Evolutionary conservation across 352 stramenopile species (phyloP).

Genomic region (Saprolegnia parasitica): DNA sequence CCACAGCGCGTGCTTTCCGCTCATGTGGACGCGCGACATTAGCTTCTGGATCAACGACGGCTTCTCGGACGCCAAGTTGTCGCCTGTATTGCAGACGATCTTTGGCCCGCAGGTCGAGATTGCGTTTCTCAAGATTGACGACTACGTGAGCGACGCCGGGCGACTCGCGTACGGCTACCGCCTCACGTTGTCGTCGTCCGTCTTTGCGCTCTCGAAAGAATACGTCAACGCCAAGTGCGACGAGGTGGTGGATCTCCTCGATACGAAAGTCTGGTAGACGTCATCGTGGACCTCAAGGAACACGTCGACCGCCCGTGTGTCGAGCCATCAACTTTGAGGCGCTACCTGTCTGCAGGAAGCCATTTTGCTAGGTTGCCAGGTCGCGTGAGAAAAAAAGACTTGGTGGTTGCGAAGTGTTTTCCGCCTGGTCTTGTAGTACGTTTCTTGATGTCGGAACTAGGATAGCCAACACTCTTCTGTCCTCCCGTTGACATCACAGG

Average conservation of each 20-base stretch:
- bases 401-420: no score
- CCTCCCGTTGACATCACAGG: no score
- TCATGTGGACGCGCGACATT: conserved; percentile 60
- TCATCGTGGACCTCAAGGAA: background rate
- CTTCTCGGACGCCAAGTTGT: conserved; percentile 50
- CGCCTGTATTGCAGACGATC: conserved; percentile 37
- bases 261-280: conserved; percentile 14
- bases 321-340: no score
- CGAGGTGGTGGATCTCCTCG: conserved; percentile 17
- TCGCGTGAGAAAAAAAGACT: no score
- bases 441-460: no score
- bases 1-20: conserved; percentile 43
- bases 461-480: no score
- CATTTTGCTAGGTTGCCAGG: no score
- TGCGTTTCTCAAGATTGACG: conserved; percentile 43
- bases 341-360: no score
- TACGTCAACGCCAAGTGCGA: conserved; percentile 28
- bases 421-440: no score
- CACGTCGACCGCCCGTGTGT: background rate
- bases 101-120: conserved; percentile 47
- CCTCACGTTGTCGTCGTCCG: conserved; percentile 32
- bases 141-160: conserved; percentile 47
- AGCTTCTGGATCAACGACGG: conserved; percentile 74
- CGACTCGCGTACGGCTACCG: conserved; percentile 61
- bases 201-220: conserved; percentile 25